Evolutionary conservation across 2,329 filamentous ascomycete genomes (phyloP).

Genomic region (Pseudopithomyces chartarum): DNA sequence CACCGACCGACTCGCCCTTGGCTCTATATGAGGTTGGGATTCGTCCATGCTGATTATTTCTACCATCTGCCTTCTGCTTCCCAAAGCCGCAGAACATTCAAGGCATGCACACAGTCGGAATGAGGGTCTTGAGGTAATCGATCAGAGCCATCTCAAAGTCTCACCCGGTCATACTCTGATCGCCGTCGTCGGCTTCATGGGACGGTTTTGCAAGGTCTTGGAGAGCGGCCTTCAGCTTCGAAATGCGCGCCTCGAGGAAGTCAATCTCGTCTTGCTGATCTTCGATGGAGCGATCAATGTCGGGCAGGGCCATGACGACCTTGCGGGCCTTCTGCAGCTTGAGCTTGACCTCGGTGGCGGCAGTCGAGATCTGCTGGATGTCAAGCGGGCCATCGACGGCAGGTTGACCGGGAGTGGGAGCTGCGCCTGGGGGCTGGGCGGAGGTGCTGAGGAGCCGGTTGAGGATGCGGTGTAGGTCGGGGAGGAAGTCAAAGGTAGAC

Average conservation of each 20-base stretch:
- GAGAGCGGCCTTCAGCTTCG: conserved; percentile 58
- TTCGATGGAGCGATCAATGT: conserved; percentile 68
- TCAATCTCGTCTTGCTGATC: conserved; percentile 75
- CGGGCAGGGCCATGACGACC: conserved; percentile 68
- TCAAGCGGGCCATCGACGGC: conserved; percentile 53
- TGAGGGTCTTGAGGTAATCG: conserved; percentile 33
- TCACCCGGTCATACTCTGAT: conserved; percentile 47
- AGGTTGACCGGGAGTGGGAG: conserved; percentile 30
- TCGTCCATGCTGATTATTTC: neutral
- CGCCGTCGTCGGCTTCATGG: conserved; percentile 25
- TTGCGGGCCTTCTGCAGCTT: conserved; percentile 79
- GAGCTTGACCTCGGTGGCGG: conserved; percentile 79
- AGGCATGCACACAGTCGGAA: conserved; percentile 39
- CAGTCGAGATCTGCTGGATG: conserved; percentile 78
- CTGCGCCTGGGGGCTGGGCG: conserved; percentile 37
- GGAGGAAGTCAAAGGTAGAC: conserved; percentile 83
- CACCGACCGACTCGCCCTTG: neutral
- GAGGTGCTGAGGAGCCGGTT: conserved; percentile 67
- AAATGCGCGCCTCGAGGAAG: conserved; percentile 68
- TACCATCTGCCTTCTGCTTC: neutral
- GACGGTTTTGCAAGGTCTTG: conserved; percentile 34
- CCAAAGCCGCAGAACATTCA: conserved; percentile 13
- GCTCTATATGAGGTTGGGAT: neutral
- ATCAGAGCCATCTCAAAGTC: conserved; percentile 24
- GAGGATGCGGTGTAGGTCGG: conserved; percentile 79